Percentiles rank a stretch among this genome's conserved stretches.
Conservation (phyloP, 1,284 basidiomycete species). For the Microbotryum lychnidis-dioicae region DNA sequence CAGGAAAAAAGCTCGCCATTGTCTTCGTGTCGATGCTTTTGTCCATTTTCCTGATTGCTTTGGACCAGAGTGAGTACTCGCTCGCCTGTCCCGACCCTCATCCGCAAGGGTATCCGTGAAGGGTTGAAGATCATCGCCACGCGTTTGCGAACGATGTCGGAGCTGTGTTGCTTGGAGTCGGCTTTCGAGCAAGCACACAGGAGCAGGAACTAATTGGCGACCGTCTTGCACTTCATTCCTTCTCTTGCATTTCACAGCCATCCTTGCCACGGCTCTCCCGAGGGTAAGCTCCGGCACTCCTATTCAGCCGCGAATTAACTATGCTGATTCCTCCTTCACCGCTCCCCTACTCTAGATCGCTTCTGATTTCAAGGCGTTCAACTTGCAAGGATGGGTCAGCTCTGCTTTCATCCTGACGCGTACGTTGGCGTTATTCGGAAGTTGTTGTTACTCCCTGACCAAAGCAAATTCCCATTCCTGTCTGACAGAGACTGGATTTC, state of each 20-base stretch:
- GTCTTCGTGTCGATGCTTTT: constrained; percentile 32
- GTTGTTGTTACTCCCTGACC: background rate
- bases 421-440: background rate
- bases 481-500: constrained; percentile 40
- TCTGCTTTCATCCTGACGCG: constrained; percentile 45
- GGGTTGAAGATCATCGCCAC: constrained; percentile 42
- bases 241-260: background rate
- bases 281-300: too few species aligned
- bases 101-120: background rate
- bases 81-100: too few species aligned
- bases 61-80: constrained; percentile 15
- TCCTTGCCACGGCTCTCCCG: background rate
- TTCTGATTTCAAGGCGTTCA: constrained; percentile 45
- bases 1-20: constrained; percentile 25
- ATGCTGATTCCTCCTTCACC: background rate
- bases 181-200: too few species aligned
- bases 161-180: background rate
- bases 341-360: constrained; percentile 41
- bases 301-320: background rate
- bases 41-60: constrained; percentile 18
- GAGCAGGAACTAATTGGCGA: background rate
- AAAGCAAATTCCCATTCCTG: constrained; percentile 12
- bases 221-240: background rate
- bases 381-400: constrained; percentile 42
- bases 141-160: background rate